phyloP scores from a whole-genome alignment of 768 basidiomycete genomes.

The Suillus lakei region DNA sequence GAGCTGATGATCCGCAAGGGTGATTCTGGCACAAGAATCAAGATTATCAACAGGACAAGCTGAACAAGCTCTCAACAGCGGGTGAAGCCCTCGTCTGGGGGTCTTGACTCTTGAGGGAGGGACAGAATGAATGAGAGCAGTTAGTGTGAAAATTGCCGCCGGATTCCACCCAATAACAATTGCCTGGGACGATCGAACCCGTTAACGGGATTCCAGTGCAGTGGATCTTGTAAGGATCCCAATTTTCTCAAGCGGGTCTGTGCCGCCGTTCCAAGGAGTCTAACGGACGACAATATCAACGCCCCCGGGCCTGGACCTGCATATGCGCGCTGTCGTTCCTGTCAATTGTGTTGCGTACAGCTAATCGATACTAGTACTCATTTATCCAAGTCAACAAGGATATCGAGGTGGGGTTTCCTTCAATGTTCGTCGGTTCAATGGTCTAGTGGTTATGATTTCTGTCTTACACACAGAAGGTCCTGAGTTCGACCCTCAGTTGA shows the following conservation, averaged over 20 bases:
- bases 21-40: neutral
- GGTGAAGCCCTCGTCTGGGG: neutral
- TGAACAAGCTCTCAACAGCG: neutral
- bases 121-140: neutral
- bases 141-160: neutral
- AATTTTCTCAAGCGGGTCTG: neutral
- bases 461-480: constrained; percentile 51
- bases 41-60: neutral
- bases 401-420: fast-evolving
- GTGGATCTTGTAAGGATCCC: neutral
- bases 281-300: neutral
- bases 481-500: constrained; percentile 48
- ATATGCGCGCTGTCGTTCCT: neutral
- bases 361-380: neutral
- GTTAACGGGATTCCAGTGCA: neutral
- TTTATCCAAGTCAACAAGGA: neutral
- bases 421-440: constrained; percentile 48
- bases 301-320: neutral
- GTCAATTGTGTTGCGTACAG: no score
- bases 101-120: neutral
- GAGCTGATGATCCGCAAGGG: neutral
- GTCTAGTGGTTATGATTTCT: constrained; percentile 66
- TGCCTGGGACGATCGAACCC: neutral
- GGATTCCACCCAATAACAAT: neutral
- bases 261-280: neutral